Conservation (phyloP, 2,329 filamentous ascomycete species). For the Ascochyta rabiei region DNA sequence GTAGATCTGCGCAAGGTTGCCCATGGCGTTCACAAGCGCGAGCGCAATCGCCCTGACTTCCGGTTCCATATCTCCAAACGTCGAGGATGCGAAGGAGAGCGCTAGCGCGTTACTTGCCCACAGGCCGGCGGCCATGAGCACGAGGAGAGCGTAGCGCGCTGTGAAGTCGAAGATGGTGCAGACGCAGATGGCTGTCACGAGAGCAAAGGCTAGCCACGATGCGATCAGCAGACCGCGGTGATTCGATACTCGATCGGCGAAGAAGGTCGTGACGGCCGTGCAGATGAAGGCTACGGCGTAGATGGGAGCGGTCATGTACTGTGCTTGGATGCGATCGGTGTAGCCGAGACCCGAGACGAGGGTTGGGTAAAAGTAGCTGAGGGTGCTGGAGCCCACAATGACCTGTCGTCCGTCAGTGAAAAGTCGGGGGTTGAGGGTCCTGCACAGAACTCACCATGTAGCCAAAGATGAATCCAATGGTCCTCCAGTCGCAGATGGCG, state of each 20-base stretch:
- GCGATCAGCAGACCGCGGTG: slow-evolving; percentile 58
- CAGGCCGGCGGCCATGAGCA: slow-evolving; percentile 62
- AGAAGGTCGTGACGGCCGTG: slow-evolving; percentile 54
- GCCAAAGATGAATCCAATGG: slow-evolving; percentile 56
- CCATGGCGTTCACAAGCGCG: slow-evolving; percentile 61
- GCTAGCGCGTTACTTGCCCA: slow-evolving; percentile 61
- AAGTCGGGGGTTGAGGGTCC: too few relatives aligned
- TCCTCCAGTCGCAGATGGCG: slow-evolving; percentile 54
- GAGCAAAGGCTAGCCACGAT: slow-evolving; percentile 53
- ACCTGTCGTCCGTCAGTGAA: slow-evolving; percentile 29
- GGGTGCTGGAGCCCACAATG: slow-evolving; percentile 56
- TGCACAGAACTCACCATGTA: slow-evolving; percentile 51
- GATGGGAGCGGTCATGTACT: slow-evolving; percentile 62
- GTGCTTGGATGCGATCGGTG: slow-evolving; percentile 50
- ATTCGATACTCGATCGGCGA: slow-evolving; percentile 54
- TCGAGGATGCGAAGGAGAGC: slow-evolving; percentile 59
- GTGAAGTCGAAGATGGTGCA: slow-evolving; percentile 57
- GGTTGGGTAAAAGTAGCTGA: slow-evolving; percentile 62
- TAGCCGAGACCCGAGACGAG: slow-evolving; percentile 60
- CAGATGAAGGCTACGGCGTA: slow-evolving; percentile 60
- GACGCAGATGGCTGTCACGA: slow-evolving; percentile 49
- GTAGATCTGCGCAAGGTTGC: slow-evolving; percentile 63
- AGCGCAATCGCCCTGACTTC: slow-evolving; percentile 60
- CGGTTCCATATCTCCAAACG: slow-evolving; percentile 57
- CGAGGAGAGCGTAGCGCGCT: slow-evolving; percentile 61